Base-by-base conservation (phyloP, 805 yeast genomes). In the Candida coleopterorum region DNA sequence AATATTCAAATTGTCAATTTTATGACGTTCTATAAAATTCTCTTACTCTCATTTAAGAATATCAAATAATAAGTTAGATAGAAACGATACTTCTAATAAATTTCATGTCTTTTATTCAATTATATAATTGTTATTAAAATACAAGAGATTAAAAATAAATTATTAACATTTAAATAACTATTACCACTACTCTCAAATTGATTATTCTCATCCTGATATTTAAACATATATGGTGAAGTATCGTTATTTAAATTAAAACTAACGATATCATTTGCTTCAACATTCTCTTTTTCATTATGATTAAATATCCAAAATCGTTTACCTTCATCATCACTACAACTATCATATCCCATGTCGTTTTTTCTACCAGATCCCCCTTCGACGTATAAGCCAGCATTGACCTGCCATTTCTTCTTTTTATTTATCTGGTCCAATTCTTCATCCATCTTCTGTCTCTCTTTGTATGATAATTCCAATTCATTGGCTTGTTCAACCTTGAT, bases 321-420 rank as follows among this genome's bases (percentile, higher is more conserved):
- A 16, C 28, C 34, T 11, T 32, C 34, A 17, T 32, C 34, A 32
- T 32, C 34, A 17, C 28, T 23, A n/a, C 22, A 4, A 18, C 25
- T 20, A 14, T 12, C 10, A n/a, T 32, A 18, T 9, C 8, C 14
- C 3, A 10, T 9, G 9, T 11, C 9, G 7, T 23, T n/a, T 20
- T 22, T 14, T 3, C 10, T 11, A 9, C 34, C 34, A 2, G n/a
- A 4, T 17, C 28, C 9, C 3, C 34, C 34, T 24, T 32, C 34
- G 12, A 32, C n/a, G 25, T 33, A 33, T 18, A 33, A 33, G 9
- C 36, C 36, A 23, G 36, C 36, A 25, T 33, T 33, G 5, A 33
- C 8, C 12, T 33, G 36, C 36, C 36, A 33, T 18, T 23, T 32
- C 8, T 32, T 15, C n/a, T 32, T 32, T 9, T 32, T 32, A 12